These are phyloP conservation scores for Vigna unguiculata DNA, from an alignment of 306 rosid genomes.

Conservation along the genomic window DNA sequence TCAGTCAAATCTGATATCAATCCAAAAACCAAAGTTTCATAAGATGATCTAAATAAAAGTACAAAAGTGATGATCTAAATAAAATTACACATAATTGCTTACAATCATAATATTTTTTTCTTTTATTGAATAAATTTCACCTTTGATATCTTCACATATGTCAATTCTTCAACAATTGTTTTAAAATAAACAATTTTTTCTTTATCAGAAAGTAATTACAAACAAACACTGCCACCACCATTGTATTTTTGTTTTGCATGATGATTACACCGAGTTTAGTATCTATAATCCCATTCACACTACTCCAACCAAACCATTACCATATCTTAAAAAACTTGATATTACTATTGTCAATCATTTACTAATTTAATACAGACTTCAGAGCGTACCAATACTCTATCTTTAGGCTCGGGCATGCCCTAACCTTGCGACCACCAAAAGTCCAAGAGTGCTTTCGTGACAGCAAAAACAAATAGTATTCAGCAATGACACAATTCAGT, in stretches of 20 bases:
- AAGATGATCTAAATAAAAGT: background rate
- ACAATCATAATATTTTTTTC: background rate
- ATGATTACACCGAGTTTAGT: background rate
- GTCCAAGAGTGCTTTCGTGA: background rate
- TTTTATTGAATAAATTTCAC: background rate
- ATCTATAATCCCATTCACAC: background rate
- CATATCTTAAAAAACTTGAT: background rate
- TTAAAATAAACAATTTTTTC: background rate
- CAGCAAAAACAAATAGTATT: conserved; percentile 5
- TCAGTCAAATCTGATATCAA: background rate
- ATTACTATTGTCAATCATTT: background rate
- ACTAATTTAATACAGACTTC: conserved; percentile 10
- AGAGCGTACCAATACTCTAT: background rate
- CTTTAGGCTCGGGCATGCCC: background rate
- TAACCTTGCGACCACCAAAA: conserved; percentile 10
- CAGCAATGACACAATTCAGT: conserved; percentile 28
- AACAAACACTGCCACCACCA: background rate
- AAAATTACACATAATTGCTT: background rate
- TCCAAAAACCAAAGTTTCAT: background rate
- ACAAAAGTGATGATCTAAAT: background rate
- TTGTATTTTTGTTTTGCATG: no score
- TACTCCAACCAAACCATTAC: background rate
- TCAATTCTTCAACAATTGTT: background rate
- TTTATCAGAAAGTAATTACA: background rate
- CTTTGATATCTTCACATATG: background rate